phyloP scores from a whole-genome alignment of 1,139 yeast genomes.

The Entelexis sorbosivorans region DNA sequence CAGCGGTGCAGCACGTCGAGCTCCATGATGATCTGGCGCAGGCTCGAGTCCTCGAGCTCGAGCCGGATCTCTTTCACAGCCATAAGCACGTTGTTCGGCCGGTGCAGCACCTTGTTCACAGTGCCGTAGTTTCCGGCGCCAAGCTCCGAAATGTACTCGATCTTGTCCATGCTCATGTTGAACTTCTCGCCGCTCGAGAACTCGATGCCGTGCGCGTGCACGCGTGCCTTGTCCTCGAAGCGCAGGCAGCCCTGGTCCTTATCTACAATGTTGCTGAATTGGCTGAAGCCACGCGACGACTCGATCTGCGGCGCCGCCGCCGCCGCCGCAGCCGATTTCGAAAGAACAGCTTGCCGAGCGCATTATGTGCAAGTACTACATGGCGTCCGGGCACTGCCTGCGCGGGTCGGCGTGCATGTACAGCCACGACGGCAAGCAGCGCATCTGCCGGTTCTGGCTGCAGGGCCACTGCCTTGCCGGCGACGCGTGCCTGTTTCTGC shows the following conservation, averaged over 20 bases:
- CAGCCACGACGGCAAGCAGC: constrained; percentile 34
- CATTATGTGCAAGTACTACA: constrained; percentile 32
- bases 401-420: constrained; percentile 36
- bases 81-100: constrained; percentile 87
- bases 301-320: neutral
- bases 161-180: constrained; percentile 73
- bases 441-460: constrained; percentile 38
- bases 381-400: constrained; percentile 33
- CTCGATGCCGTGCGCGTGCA: constrained; percentile 85
- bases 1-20: constrained; percentile 86
- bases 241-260: constrained; percentile 83
- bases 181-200: constrained; percentile 82
- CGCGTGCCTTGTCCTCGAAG: constrained; percentile 85
- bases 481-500: constrained; percentile 33
- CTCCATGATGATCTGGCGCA: constrained; percentile 91
- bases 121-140: constrained; percentile 96
- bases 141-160: constrained; percentile 72
- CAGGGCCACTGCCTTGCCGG: constrained; percentile 37
- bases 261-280: constrained; percentile 75
- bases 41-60: constrained; percentile 82
- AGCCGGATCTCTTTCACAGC: constrained; percentile 94
- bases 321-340: constrained; percentile 2
- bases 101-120: constrained; percentile 82
- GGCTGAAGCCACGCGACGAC: constrained; percentile 20
- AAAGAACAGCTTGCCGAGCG: constrained; percentile 26